These are phyloP conservation scores for Botrytis medusae DNA, from an alignment of 2,329 filamentous ascomycete species.

Conservation along the genomic window DNA sequence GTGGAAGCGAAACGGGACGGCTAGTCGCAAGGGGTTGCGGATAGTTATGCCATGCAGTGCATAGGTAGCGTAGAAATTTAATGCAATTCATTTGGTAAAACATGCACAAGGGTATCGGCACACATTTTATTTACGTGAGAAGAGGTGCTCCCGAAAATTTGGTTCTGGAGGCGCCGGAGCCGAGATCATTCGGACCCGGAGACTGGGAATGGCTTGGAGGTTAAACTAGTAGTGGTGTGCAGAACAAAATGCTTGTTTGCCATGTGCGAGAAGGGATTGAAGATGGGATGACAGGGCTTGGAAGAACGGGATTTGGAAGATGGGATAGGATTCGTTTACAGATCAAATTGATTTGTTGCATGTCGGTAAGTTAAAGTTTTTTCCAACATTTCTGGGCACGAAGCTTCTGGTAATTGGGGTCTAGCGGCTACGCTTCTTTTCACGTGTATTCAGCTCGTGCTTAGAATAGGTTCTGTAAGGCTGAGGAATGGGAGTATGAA, in stretches of 20 bases:
- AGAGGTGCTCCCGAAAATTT: neutral
- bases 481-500: neutral
- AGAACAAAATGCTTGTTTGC: constrained; percentile 5
- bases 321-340: neutral
- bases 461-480: neutral
- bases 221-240: neutral
- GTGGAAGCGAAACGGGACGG: neutral
- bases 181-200: neutral
- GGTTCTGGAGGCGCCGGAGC: neutral
- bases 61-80: neutral
- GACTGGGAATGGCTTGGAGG: neutral
- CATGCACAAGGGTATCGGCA: neutral
- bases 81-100: neutral
- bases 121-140: neutral
- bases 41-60: constrained; percentile 7
- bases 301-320: neutral
- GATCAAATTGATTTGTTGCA: neutral
- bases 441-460: neutral
- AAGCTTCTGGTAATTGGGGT: neutral
- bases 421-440: neutral
- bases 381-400: neutral
- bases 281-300: constrained; percentile 2
- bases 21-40: neutral
- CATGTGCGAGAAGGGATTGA: constrained; percentile 6
- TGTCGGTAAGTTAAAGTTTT: neutral